Conservation (phyloP, 148 eudicot species). For the Vaccinium darrowii region DNA sequence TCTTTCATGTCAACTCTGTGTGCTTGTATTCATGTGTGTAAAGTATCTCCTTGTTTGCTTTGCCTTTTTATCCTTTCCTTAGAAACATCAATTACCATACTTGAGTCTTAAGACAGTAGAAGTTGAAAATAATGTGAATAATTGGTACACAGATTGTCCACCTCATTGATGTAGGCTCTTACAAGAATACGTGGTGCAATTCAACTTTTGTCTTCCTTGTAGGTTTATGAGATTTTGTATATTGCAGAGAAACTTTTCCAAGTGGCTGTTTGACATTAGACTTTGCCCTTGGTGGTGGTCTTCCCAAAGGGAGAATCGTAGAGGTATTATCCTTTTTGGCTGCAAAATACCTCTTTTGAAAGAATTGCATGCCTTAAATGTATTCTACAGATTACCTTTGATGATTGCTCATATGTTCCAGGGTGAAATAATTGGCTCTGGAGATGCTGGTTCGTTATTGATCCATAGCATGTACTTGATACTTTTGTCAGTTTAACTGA, state of each 20-base stretch:
- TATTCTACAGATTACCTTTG: neutral
- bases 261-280: constrained; percentile 95
- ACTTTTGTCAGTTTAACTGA: neutral
- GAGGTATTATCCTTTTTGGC: constrained; percentile 46
- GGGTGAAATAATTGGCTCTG: neutral
- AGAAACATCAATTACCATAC: neutral
- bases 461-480: neutral
- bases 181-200: neutral
- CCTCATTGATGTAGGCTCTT: neutral
- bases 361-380: neutral
- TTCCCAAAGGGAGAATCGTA: constrained; percentile 93
- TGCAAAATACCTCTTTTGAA: no score
- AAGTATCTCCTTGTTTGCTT: neutral
- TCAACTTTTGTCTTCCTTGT: neutral
- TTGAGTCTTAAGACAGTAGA: neutral
- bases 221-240: constrained; percentile 12
- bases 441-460: neutral
- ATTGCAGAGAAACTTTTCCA: constrained; percentile 92
- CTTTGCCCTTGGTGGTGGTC: constrained; percentile 95
- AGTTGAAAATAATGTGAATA: neutral
- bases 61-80: neutral
- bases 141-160: neutral
- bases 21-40: neutral
- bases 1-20: neutral
- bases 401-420: constrained; percentile 4